Percentiles rank a stretch among this genome's conserved stretches.
phyloP scores from a whole-genome alignment of 768 basidiomycete genomes.

The Leccinum broughii region DNA sequence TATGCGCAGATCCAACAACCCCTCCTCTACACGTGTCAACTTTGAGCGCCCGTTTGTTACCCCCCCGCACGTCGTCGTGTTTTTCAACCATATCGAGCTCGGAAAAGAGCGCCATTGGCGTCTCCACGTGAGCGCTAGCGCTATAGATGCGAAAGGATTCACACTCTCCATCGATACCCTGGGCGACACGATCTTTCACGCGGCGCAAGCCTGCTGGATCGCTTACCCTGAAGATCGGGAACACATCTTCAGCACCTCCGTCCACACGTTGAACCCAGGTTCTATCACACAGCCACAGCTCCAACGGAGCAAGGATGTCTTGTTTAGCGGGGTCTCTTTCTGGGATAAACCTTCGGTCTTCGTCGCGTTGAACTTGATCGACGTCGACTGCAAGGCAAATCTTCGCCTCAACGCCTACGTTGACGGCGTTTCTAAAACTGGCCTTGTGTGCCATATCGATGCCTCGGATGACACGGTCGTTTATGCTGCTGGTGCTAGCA shows the following conservation, averaged over 20 bases:
- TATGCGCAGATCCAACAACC: not conserved
- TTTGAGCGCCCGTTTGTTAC: too few species aligned
- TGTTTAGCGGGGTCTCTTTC: conserved; percentile 8
- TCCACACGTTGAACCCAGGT: conserved; percentile 14
- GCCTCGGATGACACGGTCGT: conserved; percentile 12
- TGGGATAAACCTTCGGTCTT: conserved; percentile 20
- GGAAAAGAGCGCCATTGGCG: too few species aligned
- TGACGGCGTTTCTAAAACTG: conserved; percentile 1
- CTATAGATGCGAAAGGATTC: too few species aligned
- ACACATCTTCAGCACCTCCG: too few species aligned
- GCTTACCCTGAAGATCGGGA: too few species aligned
- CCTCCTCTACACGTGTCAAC: too few species aligned
- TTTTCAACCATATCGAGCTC: too few species aligned
- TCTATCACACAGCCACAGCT: conserved; percentile 2
- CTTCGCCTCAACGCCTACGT: conserved; percentile 18
- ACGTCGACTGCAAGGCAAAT: conserved; percentile 8
- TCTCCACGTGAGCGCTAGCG: too few species aligned
- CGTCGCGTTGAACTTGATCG: conserved; percentile 17
- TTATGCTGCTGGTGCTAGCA: conserved; percentile 4
- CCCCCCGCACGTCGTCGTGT: too few species aligned
- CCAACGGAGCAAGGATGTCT: conserved; percentile 5
- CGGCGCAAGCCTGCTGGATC: too few species aligned
- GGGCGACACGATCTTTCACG: too few species aligned
- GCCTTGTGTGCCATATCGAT: conserved; percentile 12
- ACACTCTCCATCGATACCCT: too few species aligned